Percentiles rank a stretch among this genome's conserved stretches.
phyloP scores from a whole-genome alignment of 139 green algal genomes.

The Penium margaritaceum region DNA sequence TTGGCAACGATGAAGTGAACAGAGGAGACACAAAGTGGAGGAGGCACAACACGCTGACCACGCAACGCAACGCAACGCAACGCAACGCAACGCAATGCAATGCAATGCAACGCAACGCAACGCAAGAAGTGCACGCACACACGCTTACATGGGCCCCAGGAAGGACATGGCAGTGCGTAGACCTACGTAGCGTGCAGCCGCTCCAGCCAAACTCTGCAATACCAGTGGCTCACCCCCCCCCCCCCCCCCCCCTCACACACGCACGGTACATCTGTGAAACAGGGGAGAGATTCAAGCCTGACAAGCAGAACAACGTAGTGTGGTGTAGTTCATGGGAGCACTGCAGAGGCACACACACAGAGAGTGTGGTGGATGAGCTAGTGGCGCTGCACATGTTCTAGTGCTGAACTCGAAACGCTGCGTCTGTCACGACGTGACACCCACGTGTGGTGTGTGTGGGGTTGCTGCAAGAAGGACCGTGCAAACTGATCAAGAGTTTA shows the following conservation, averaged over 20 bases:
- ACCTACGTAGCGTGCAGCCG: conserved; percentile 28
- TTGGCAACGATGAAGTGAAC: too few species aligned
- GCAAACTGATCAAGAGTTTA: too few species aligned
- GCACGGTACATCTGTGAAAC: not conserved
- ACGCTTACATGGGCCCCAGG: conserved; percentile 33
- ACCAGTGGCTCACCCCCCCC: not conserved
- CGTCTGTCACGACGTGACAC: not conserved
- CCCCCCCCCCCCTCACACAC: not conserved
- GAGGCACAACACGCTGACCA: too few species aligned
- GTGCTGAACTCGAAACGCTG: not conserved
- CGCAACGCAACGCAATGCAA: too few species aligned
- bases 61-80: too few species aligned
- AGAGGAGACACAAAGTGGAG: too few species aligned
- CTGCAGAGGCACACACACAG: not conserved
- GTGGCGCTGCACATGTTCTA: not conserved
- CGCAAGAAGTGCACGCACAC: not conserved
- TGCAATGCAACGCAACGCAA: too few species aligned
- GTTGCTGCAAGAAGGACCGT: too few species aligned
- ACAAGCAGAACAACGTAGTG: not conserved
- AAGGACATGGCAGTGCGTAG: conserved; percentile 29
- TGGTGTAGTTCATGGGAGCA: too few species aligned
- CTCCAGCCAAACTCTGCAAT: conserved; percentile 31
- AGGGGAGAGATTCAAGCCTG: not conserved
- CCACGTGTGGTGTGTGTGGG: too few species aligned
- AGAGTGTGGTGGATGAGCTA: not conserved